A percentile compares a stretch with the other conserved stretches of the same genome.
Conservation (phyloP, 306 rosid species). For the Arachis hypogaea region DNA sequence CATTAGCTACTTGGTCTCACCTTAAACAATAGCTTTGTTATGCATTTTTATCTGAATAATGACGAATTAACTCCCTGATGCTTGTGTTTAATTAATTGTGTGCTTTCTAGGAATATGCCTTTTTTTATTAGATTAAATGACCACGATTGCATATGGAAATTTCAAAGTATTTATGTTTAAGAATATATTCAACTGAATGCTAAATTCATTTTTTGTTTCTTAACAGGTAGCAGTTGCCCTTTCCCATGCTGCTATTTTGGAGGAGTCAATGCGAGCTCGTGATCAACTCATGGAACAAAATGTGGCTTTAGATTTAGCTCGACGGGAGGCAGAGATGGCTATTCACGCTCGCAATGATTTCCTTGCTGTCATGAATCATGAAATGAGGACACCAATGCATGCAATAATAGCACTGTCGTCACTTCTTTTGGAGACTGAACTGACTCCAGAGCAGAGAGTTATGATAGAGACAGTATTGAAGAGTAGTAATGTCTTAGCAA, state of each 20-base stretch:
- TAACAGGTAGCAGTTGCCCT: constrained; percentile 96
- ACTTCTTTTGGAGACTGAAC: constrained; percentile 82
- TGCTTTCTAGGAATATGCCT: constrained; percentile 21
- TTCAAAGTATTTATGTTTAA: not conserved
- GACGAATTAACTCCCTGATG: constrained; percentile 17
- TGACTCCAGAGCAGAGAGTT: constrained; percentile 82
- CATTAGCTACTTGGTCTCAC: constrained; percentile 22
- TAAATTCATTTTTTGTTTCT: constrained; percentile 38
- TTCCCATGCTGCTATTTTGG: constrained; percentile 95
- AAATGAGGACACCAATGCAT: constrained; percentile 97
- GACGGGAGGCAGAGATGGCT: constrained; percentile 87
- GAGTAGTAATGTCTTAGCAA: constrained; percentile 81
- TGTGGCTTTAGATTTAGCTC: constrained; percentile 78
- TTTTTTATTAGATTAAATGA: constrained; percentile 10
- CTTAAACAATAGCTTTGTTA: constrained; percentile 1
- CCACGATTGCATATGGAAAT: constrained; percentile 24
- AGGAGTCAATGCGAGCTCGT: constrained; percentile 91
- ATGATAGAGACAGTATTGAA: constrained; percentile 83
- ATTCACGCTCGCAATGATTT: constrained; percentile 92
- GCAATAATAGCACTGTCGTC: constrained; percentile 88
- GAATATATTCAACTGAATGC: constrained; percentile 24
- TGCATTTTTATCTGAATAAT: constrained; percentile 10
- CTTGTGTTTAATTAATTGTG: constrained; percentile 4
- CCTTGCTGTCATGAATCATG: constrained; percentile 94
- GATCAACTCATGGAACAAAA: constrained; percentile 91